phyloP scores from a whole-genome alignment of 2,329 filamentous ascomycete species.

The Exophiala aquamarina region DNA sequence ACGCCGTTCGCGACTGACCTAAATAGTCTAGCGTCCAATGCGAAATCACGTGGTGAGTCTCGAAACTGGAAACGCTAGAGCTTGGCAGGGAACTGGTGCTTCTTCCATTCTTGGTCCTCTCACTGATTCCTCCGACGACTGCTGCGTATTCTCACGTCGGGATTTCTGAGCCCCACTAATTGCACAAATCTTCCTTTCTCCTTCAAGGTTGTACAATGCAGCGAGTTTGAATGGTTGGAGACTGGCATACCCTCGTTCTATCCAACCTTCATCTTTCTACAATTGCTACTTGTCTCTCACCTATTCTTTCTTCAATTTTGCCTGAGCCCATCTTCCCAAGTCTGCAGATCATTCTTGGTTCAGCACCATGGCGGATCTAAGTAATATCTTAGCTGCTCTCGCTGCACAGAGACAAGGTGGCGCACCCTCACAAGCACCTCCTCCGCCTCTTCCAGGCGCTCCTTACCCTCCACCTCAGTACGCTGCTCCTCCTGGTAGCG shows the following conservation, averaged over 20 bases:
- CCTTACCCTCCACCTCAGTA: slow-evolving; percentile 44
- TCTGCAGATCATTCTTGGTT: neutral
- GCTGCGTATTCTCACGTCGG: no score
- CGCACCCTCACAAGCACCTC: slow-evolving; percentile 44
- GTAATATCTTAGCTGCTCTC: slow-evolving; percentile 53
- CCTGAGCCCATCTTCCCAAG: neutral
- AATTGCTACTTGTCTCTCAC: neutral
- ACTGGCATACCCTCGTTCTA: no score
- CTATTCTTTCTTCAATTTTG: neutral
- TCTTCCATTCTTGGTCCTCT: no score
- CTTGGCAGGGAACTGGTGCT: no score
- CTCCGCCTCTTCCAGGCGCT: slow-evolving; percentile 37
- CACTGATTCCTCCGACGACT: no score
- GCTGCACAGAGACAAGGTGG: slow-evolving; percentile 52
- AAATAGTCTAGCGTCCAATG: no score
- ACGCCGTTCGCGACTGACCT: no score
- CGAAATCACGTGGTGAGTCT: no score
- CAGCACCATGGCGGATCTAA: slow-evolving; percentile 41
- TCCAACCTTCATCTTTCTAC: no score
- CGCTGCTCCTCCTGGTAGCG: slow-evolving; percentile 39
- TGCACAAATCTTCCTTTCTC: neutral
- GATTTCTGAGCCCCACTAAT: neutral
- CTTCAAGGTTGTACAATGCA: no score
- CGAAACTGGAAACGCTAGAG: no score
- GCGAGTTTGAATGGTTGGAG: no score